Evolutionary conservation across 2,329 filamentous ascomycete species (phyloP), one percentile per base, ranked within the genome.

Genomic region (Neonectria faginata): DNA sequence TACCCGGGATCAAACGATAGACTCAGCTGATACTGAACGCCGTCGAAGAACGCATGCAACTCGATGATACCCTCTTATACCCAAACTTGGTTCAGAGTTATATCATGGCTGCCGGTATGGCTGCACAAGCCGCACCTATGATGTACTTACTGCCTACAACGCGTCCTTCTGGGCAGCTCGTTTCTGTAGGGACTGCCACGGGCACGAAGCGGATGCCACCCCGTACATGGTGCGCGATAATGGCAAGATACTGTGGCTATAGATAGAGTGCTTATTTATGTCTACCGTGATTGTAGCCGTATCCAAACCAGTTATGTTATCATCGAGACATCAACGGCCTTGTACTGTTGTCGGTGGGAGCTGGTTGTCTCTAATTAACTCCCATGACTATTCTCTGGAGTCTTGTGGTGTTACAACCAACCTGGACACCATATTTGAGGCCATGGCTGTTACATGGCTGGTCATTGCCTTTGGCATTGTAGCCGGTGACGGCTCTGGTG

Each of bases 401-500:
- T 25, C 25, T 25, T 25, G 5, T 25, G 22, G 22, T 25, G 3
- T 25, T 5, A 25, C 5, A 25, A 5, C 22, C 5, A 25, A 5
- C 22, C 22, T 4, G n/a, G 18, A 27, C 27, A 57, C 12, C 45
- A 62, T 62, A 45, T 11, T 29, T 52, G 59, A 62, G 45, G 36
- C 51, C 12, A 62, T 45, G 12, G 44, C 42, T 44, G 52, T 57
- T 57, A 62, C 14, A 36, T 62, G 36, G 59, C 45, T 22, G 59
- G 59, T 51, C 36, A 62, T 62, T 44, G 45, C 52, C n/a, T 62
- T 57, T 57, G 52, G 52, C 27, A 57, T 62, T 27, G 59, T 62
- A 10, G 52, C 57, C 41, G 27, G 22, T 22, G 3, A 22, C 3
- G 3, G 22, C 41, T 64, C 45, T 66, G 60, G 55, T 64, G 60